Conservation (phyloP, 495 filamentous ascomycete species). For the Friedmanniomyces simplex region DNA sequence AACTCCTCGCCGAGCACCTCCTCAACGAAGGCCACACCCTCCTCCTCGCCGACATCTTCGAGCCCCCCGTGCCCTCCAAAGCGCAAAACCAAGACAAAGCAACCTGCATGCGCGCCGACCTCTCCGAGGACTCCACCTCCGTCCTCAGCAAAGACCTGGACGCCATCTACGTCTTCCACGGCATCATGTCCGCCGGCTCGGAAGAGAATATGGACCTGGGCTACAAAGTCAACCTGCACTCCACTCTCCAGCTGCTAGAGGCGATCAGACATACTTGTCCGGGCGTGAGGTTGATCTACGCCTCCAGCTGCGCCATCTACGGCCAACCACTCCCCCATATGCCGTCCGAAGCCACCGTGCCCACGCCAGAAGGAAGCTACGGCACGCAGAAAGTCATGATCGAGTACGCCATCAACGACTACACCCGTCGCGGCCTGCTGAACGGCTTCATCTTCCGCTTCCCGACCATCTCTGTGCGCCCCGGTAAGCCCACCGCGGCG, state of each 20-base stretch:
- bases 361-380: slow-evolving; percentile 61
- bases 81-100: slow-evolving; percentile 5
- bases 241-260: slow-evolving; percentile 54
- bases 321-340: slow-evolving; percentile 40
- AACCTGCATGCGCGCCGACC: slow-evolving; percentile 22
- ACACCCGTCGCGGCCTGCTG: slow-evolving; percentile 58
- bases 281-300: slow-evolving; percentile 55
- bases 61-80: slow-evolving; percentile 24
- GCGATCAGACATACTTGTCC: slow-evolving; percentile 46
- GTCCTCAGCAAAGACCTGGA: slow-evolving; percentile 33
- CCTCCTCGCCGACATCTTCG: slow-evolving; percentile 27
- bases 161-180: slow-evolving; percentile 69
- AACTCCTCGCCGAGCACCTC: slow-evolving; percentile 26
- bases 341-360: slow-evolving; percentile 43
- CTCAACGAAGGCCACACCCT: slow-evolving; percentile 21
- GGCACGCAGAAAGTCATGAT: slow-evolving; percentile 70
- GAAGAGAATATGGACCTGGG: slow-evolving; percentile 70
- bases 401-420: slow-evolving; percentile 66
- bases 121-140: slow-evolving; percentile 14
- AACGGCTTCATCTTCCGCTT: slow-evolving; percentile 54
- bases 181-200: slow-evolving; percentile 71
- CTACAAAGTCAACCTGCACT: slow-evolving; percentile 62
- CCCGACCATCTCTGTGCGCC: slow-evolving; percentile 64
- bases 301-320: slow-evolving; percentile 53
- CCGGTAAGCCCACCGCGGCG: slow-evolving; percentile 64